Conservation (phyloP, 2,329 filamentous ascomycete genomes). For the Diatrype stigma region DNA sequence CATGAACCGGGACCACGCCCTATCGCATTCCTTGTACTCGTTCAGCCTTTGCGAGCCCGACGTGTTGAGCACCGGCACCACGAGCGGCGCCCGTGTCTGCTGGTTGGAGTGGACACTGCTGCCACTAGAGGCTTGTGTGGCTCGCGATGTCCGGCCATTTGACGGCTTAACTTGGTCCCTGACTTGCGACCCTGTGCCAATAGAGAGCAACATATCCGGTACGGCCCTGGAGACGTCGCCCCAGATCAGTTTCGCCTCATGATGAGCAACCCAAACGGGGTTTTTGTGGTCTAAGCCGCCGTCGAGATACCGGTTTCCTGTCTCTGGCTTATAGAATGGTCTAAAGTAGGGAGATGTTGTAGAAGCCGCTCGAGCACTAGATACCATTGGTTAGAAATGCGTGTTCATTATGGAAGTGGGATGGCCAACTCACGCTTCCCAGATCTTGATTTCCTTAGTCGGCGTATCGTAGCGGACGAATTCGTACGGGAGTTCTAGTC, state of each 20-base stretch:
- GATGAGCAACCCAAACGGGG: slow-evolving; percentile 21
- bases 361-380: slow-evolving; percentile 27
- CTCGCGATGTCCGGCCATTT: background rate
- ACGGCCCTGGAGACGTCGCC: slow-evolving; percentile 16
- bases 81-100: slow-evolving; percentile 24
- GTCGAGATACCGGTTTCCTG: slow-evolving; percentile 19
- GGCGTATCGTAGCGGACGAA: slow-evolving; percentile 24
- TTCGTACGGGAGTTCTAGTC: slow-evolving; percentile 20
- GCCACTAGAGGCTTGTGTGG: slow-evolving; percentile 11
- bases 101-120: slow-evolving; percentile 27
- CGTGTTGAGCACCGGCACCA: slow-evolving; percentile 22
- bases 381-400: slow-evolving; percentile 1
- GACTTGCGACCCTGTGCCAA: slow-evolving; percentile 26
- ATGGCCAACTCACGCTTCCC: slow-evolving; percentile 27
- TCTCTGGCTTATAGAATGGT: slow-evolving; percentile 24
- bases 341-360: slow-evolving; percentile 28
- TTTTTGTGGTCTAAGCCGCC: slow-evolving; percentile 19
- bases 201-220: slow-evolving; percentile 25
- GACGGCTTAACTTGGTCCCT: slow-evolving; percentile 14
- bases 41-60: slow-evolving; percentile 19
- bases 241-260: slow-evolving; percentile 26
- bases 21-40: slow-evolving; percentile 21
- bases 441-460: slow-evolving; percentile 23
- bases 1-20: slow-evolving; percentile 22
- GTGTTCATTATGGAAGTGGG: background rate